phyloP scores from a whole-genome alignment of 331 rosid genomes.

The Prunus yedoensis region DNA sequence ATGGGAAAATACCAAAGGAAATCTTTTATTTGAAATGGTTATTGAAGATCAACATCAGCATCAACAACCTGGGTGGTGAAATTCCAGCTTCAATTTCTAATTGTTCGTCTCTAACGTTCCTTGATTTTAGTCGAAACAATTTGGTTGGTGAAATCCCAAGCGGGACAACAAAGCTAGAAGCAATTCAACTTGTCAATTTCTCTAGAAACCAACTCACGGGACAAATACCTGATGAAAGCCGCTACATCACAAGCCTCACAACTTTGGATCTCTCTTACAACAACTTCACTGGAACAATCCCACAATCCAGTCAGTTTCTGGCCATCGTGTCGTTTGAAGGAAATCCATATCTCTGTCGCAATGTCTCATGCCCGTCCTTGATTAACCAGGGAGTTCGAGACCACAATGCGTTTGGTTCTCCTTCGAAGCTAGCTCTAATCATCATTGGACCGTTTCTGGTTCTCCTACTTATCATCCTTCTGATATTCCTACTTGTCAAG shows the following conservation, averaged over 20 bases:
- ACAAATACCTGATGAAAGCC: slow-evolving; percentile 52
- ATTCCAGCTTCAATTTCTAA: no score
- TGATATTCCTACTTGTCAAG: slow-evolving; percentile 38
- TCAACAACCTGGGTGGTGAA: no score
- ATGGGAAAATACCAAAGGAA: no score
- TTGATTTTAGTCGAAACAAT: slow-evolving; percentile 36
- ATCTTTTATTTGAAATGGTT: no score
- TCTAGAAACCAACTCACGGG: slow-evolving; percentile 58
- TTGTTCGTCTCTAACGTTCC: no score
- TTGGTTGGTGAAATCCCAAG: slow-evolving; percentile 56
- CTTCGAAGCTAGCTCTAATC: slow-evolving; percentile 19
- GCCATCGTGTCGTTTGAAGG: slow-evolving; percentile 58
- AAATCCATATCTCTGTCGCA: slow-evolving; percentile 66
- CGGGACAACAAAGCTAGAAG: slow-evolving; percentile 44
- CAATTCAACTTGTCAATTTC: slow-evolving; percentile 38
- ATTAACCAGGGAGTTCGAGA: neutral
- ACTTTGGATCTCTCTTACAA: slow-evolving; percentile 69
- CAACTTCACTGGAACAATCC: slow-evolving; percentile 53
- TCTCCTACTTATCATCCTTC: neutral
- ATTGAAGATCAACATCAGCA: no score
- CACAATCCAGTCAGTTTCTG: slow-evolving; percentile 56
- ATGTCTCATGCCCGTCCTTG: slow-evolving; percentile 27
- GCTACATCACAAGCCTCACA: slow-evolving; percentile 56
- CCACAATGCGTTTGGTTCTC: slow-evolving; percentile 9
- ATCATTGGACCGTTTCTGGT: slow-evolving; percentile 20